phyloP scores from a whole-genome alignment of 345 rosid species.

The Schrenkiella parvula region DNA sequence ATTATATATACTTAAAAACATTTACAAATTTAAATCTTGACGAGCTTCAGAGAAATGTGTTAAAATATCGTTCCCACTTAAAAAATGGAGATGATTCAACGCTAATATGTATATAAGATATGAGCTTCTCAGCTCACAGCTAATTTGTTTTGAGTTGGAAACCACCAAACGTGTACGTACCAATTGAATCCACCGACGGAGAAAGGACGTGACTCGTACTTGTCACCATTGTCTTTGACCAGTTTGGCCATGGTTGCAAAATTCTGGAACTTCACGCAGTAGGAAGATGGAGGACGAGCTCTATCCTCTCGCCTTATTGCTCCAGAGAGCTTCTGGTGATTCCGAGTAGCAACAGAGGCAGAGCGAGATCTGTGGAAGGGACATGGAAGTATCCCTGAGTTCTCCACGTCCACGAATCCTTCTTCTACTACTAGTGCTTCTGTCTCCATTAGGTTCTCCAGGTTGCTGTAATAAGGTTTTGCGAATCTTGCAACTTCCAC shows the following conservation, averaged over 20 bases:
- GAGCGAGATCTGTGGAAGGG: neutral
- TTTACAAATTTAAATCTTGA: neutral
- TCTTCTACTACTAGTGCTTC: constrained; percentile 9
- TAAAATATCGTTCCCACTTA: neutral
- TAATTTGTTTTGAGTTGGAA: neutral
- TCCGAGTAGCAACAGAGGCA: neutral
- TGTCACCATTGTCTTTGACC: constrained; percentile 15
- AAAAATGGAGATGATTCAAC: neutral
- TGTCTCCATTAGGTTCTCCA: neutral
- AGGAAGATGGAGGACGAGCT: constrained; percentile 22
- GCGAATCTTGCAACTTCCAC: constrained; percentile 17
- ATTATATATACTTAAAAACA: neutral
- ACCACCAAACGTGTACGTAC: neutral
- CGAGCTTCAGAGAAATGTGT: neutral
- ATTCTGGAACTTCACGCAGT: constrained; percentile 26
- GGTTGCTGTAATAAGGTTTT: constrained; percentile 29
- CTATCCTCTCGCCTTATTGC: neutral
- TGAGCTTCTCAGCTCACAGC: neutral
- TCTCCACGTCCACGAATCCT: constrained; percentile 6
- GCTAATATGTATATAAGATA: neutral
- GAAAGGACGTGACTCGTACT: constrained; percentile 31
- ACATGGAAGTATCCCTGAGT: constrained; percentile 9
- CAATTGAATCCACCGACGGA: constrained; percentile 29
- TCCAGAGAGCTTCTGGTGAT: constrained; percentile 4
- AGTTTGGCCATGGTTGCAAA: constrained; percentile 6